Evolutionary conservation across 78 protist species (phyloP), one percentile per base, ranked within the genome.

Genomic region (Fonticula alba): DNA sequence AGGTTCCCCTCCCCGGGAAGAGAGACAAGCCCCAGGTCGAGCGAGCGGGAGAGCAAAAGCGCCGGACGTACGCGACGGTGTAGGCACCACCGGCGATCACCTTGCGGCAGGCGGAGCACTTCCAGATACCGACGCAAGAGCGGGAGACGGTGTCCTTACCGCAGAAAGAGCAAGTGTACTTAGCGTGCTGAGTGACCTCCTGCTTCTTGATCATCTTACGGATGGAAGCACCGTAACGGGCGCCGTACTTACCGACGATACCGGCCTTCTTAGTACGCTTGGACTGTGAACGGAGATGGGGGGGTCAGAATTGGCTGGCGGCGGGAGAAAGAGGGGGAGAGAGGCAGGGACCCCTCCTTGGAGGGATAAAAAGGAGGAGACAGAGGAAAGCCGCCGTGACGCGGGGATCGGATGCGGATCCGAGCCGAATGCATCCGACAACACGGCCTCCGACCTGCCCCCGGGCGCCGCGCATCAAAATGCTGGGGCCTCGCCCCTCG

Each of bases 221-320:
- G 49, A 89, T 82, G 41, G 94, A 81, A 29, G 97, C 80, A 84
- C 99, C 99, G 65, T 94, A 94, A n/a, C 99, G 82, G 72, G 93
- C 75, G 59, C 95, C 99, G 90, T 88, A 94, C 86, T 89, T 88
- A 49, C 99, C 99, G 56, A 76, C 84, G 55, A 94, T 74, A 35
- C 96, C 97, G 71, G 87, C 95, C 83, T 94, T 94, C 82, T 85
- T 80, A 2, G 99, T 94, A 63, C 91, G 89, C 81, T 95, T 91
- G 62, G 88, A 84, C 97, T 81, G 37, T 55, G n/a, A n/a, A n/a
- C n/a, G n/a, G n/a, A n/a, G n/a, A n/a, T n/a, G n/a, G n/a, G n/a
- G n/a, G n/a, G n/a, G n/a, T n/a, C n/a, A n/a, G n/a, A n/a, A n/a
- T n/a, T n/a, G n/a, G n/a, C n/a, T n/a, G n/a, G n/a, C n/a, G n/a